Conservation (phyloP, 352 stramenopile genomes). For the Thalassiosira oceanica region DNA sequence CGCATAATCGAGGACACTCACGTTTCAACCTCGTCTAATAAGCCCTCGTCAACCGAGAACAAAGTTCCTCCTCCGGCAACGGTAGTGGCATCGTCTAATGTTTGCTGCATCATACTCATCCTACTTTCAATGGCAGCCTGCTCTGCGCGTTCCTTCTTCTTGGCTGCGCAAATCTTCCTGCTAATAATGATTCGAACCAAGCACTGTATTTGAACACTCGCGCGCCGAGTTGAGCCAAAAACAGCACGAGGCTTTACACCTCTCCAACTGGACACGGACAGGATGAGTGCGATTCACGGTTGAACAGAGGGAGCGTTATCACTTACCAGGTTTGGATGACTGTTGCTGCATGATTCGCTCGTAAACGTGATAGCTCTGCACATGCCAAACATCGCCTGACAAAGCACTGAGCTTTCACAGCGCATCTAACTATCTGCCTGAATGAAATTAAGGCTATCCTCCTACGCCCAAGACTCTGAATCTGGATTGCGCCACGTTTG, state of each 20-base stretch:
- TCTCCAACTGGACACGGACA: constrained; percentile 43
- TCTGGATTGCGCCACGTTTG: constrained; percentile 27
- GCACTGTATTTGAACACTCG: constrained; percentile 30
- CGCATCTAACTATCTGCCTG: constrained; percentile 2
- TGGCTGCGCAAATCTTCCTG: constrained; percentile 18
- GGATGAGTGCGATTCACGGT: too few species aligned
- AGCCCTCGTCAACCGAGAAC: constrained; percentile 50
- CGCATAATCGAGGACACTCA: constrained; percentile 11
- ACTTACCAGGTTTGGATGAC: constrained; percentile 50
- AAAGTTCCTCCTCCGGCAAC: constrained; percentile 17
- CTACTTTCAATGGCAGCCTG: constrained; percentile 21
- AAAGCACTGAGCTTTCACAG: constrained; percentile 42
- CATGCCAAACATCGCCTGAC: constrained; percentile 26
- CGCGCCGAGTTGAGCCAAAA: constrained; percentile 10
- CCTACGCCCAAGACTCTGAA: constrained; percentile 44
- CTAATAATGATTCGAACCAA: constrained; percentile 24
- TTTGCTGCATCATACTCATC: not conserved
- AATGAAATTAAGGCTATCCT: constrained; percentile 22
- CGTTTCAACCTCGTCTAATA: constrained; percentile 50
- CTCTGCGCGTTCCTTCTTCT: constrained; percentile 32
- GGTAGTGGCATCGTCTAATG: not conserved
- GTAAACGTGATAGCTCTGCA: constrained; percentile 14
- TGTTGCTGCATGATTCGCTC: constrained; percentile 31
- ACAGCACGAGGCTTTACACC: constrained; percentile 26
- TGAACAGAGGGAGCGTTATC: too few species aligned